These are phyloP conservation scores for Entomortierella chlamydospora DNA, from an alignment of 192 early-diverging fungal species.

Conservation along the genomic window DNA sequence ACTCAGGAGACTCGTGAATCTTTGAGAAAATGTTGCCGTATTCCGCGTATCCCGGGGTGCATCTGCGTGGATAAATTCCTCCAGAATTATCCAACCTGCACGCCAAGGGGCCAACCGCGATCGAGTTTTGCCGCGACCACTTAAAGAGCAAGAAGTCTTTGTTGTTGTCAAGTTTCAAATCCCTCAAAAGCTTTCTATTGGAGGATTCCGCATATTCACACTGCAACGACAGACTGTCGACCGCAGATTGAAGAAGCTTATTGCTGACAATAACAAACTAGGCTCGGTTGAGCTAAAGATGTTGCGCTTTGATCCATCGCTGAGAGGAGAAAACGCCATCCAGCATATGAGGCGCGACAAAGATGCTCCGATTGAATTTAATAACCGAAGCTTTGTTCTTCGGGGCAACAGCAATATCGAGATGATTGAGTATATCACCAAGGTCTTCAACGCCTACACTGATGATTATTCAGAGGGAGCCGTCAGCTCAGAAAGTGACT, in stretches of 20 bases:
- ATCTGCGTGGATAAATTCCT: too few relatives aligned
- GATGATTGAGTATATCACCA: conserved; percentile 1
- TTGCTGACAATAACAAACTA: conserved; percentile 5
- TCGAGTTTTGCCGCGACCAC: conserved; percentile 8
- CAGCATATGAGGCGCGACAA: conserved; percentile 5
- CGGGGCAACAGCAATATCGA: neutral
- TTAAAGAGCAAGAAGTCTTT: conserved; percentile 17
- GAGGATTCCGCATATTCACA: conserved; percentile 19
- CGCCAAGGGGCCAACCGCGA: conserved; percentile 13
- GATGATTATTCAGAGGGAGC: neutral
- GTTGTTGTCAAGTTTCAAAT: conserved; percentile 14
- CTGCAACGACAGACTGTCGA: conserved; percentile 9
- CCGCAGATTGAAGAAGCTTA: neutral
- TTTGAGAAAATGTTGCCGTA: too few relatives aligned
- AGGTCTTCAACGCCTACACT: neutral
- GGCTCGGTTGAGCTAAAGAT: neutral
- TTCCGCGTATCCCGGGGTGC: too few relatives aligned
- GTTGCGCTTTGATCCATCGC: conserved; percentile 7
- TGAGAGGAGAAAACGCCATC: conserved; percentile 7
- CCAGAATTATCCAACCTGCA: too few relatives aligned
- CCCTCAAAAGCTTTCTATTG: conserved; percentile 9
- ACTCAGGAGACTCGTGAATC: too few relatives aligned
- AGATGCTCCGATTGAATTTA: conserved; percentile 7
- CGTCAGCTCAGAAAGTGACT: too few relatives aligned
- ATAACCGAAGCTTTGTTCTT: neutral